Evolutionary conservation across 495 filamentous ascomycete genomes (phyloP).

Genomic region (Astrothelium subdiscretum): DNA sequence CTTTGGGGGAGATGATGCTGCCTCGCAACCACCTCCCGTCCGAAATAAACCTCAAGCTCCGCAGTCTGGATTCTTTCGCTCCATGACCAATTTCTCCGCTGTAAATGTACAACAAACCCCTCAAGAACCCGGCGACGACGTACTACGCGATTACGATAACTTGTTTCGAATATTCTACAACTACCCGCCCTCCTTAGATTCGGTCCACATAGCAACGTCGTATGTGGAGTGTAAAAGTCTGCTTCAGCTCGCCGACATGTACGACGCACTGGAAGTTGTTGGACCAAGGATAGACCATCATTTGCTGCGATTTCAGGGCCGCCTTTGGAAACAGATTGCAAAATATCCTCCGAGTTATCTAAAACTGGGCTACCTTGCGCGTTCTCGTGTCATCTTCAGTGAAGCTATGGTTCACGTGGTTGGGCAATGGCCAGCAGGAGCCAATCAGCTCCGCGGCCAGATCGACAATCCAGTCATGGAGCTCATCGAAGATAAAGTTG

Average conservation of each 20-base stretch:
- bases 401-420: conserved; percentile 87
- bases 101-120: conserved; percentile 36
- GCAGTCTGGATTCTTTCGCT: conserved; percentile 65
- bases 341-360: conserved; percentile 89
- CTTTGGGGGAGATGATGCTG: conserved; percentile 32
- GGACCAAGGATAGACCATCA: conserved; percentile 89
- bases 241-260: conserved; percentile 74
- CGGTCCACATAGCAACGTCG: conserved; percentile 74
- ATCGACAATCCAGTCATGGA: conserved; percentile 66
- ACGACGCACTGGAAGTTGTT: conserved; percentile 78
- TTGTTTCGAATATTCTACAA: conserved; percentile 91
- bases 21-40: conserved; percentile 32
- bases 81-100: conserved; percentile 63
- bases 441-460: conserved; percentile 58
- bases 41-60: conserved; percentile 44
- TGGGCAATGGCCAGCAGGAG: conserved; percentile 75
- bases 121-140: conserved; percentile 46
- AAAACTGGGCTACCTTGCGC: conserved; percentile 73
- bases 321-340: conserved; percentile 85
- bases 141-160: conserved; percentile 84
- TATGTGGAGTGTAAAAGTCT: conserved; percentile 88
- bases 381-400: conserved; percentile 75
- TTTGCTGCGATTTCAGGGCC: conserved; percentile 74
- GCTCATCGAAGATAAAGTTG: conserved; percentile 81
- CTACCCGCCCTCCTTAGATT: conserved; percentile 66